Percentiles rank a stretch among this genome's conserved stretches.
Evolutionary conservation across 305 asterid species (phyloP).

Genomic region (Nicotiana rustica): DNA sequence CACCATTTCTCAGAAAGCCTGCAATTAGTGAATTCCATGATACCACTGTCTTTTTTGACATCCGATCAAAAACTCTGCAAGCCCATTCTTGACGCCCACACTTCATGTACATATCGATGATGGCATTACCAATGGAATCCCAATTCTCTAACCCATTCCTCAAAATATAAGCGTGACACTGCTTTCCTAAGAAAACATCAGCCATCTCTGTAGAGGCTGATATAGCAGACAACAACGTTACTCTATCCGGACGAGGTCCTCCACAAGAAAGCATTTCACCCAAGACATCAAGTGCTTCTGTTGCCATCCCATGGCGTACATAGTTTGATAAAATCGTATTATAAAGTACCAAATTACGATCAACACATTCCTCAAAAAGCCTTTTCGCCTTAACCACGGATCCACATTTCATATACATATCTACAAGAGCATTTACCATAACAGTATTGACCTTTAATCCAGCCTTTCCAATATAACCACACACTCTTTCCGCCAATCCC

Average conservation of each 20-base stretch:
- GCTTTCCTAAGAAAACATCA: slow-evolving; percentile 51
- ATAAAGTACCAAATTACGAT: slow-evolving; percentile 55
- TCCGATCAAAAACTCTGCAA: slow-evolving; percentile 50
- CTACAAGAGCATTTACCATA: slow-evolving; percentile 60
- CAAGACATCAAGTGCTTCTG: slow-evolving; percentile 53
- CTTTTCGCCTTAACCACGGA: slow-evolving; percentile 49
- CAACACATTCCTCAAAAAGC: slow-evolving; percentile 50
- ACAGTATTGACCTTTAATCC: slow-evolving; percentile 47
- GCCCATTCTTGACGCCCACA: slow-evolving; percentile 53
- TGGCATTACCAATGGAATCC: slow-evolving; percentile 56
- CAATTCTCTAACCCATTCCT: slow-evolving; percentile 53
- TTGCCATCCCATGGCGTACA: slow-evolving; percentile 50
- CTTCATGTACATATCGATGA: slow-evolving; percentile 65
- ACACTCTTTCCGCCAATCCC: slow-evolving; percentile 52
- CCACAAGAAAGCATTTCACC: slow-evolving; percentile 43
- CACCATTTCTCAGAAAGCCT: slow-evolving; percentile 59
- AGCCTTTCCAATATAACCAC: slow-evolving; percentile 39
- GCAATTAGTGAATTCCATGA: slow-evolving; percentile 64
- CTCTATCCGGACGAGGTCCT: slow-evolving; percentile 62
- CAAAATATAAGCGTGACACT: slow-evolving; percentile 58
- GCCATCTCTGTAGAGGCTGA: slow-evolving; percentile 54
- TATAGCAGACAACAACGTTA: slow-evolving; percentile 57
- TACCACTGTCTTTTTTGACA: slow-evolving; percentile 55
- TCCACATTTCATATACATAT: slow-evolving; percentile 70
- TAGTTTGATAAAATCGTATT: slow-evolving; percentile 63